These are phyloP conservation scores for Mollisiaceae sp. DNA, from an alignment of 2,329 filamentous ascomycete species.

Conservation along the genomic window DNA sequence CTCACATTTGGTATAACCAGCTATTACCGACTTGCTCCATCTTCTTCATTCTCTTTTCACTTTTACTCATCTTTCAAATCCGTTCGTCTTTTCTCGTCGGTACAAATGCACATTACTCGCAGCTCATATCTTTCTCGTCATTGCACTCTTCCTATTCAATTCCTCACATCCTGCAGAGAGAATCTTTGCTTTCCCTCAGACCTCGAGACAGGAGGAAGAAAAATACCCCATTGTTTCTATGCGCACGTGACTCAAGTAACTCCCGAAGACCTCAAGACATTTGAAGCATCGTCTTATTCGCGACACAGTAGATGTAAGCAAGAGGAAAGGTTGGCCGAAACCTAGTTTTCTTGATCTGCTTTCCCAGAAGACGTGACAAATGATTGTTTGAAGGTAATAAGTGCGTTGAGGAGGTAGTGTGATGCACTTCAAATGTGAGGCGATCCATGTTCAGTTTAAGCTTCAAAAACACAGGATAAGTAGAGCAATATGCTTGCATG, in stretches of 20 bases:
- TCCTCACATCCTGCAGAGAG: background rate
- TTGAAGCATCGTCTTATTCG: background rate
- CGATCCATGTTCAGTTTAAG: too few species aligned
- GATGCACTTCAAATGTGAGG: too few species aligned
- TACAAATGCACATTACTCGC: background rate
- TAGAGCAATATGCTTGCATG: background rate
- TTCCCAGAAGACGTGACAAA: too few species aligned
- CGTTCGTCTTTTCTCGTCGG: background rate
- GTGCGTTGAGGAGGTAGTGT: too few species aligned
- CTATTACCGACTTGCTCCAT: background rate
- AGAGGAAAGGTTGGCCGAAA: too few species aligned
- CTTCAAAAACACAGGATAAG: background rate
- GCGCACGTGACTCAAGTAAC: background rate
- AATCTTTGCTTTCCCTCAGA: background rate
- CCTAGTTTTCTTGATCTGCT: too few species aligned
- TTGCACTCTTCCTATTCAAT: background rate
- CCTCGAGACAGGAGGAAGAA: background rate
- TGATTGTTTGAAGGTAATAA: too few species aligned
- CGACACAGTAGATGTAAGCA: too few species aligned
- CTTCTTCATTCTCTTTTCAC: background rate
- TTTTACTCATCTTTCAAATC: background rate
- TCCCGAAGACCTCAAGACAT: background rate
- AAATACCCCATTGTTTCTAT: too few species aligned
- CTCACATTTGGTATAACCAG: too few species aligned
- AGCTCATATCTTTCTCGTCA: too few species aligned